Base-by-base conservation (phyloP, 1,284 basidiomycete species). In the Cystobasidium sp. region DNA sequence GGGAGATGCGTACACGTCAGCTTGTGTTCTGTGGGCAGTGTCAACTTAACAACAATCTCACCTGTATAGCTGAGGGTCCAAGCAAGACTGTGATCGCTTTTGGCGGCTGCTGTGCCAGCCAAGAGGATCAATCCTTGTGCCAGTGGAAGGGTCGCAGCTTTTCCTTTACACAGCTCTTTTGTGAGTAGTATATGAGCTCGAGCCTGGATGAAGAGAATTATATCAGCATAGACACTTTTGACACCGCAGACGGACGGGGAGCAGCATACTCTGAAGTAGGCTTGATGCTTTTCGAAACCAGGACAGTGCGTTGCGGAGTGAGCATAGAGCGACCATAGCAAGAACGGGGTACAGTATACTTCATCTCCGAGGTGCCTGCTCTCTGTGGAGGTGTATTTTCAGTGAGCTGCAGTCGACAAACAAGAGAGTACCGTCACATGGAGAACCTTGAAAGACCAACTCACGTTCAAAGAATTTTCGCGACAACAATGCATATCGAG, bases 61-160 rank as follows among this genome's bases (percentile, higher is more conserved):
- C 52, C 43, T 39, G 66, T 68, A 41, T 44, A 68, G 18, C 46
- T 68, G 41, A 68, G 52, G n/a, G 66, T 59, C 66, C 66, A 68
- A 53, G 66, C 66, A 5, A 68, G 55, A 59, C 53, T 68, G 22
- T 68, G 66, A 24, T 68, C 66, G n/a, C 66, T 59, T 18, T 51
- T 20, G 6, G 66, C 66, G 20, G 66, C 66, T 14, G 66, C 66
- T 46, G 66, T 59, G 22, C 53, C 66, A 12, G 66, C 66, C 20
- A 68, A 41, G 1, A 68, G 66, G 16, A 68, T 56, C 16, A 59
- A 43, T 10, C 66, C 66, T 58, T 68, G 66, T 31, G 66, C 52
- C 7, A 51, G 22, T 22, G 66, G 39, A 6, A 68, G 41, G 20
- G 55, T 44, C 31, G 66, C 53, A 44, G 53, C 55, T 59, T 49